phyloP scores from a whole-genome alignment of 192 early-diverging fungal species.

The Rhizophagus clarus region DNA sequence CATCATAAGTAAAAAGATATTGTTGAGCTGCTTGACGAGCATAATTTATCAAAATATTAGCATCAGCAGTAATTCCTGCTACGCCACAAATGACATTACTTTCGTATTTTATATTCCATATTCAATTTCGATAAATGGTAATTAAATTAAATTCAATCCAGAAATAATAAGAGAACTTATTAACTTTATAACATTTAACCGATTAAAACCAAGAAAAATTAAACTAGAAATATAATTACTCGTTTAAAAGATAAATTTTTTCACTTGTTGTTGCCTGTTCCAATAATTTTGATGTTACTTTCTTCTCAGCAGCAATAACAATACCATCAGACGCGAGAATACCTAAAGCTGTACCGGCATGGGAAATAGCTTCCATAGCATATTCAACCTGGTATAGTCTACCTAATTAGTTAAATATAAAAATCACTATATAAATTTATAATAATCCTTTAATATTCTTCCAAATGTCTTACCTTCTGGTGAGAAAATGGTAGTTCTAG shows the following conservation, averaged over 20 bases:
- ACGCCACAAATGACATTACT: conserved; percentile 92
- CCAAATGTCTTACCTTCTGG: conserved; percentile 78
- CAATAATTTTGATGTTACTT: conserved; percentile 89
- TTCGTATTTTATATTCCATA: conserved; percentile 4
- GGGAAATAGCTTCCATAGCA: conserved; percentile 99
- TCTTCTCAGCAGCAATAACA: conserved; percentile 96
- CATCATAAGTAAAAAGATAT: conserved; percentile 85
- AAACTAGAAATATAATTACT: conserved; percentile 51
- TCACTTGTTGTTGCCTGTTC: conserved; percentile 84
- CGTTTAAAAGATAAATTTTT: conserved; percentile 96
- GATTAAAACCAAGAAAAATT: no score
- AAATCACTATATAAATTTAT: not conserved
- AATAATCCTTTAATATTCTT: not conserved
- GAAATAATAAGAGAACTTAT: not conserved
- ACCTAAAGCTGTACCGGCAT: conserved; percentile 93
- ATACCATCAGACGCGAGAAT: conserved; percentile 91
- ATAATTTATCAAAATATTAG: conserved; percentile 94
- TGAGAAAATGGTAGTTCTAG: conserved; percentile 98
- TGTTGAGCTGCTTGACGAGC: conserved; percentile 84
- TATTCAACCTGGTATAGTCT: conserved; percentile 99
- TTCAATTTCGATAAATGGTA: not conserved
- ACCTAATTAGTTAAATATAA: conserved; percentile 52
- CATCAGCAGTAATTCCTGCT: conserved; percentile 95
- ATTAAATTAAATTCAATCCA: not conserved
- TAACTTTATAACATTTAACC: not conserved